Evolutionary conservation across 495 filamentous ascomycete species (phyloP).

Genomic region (Collariella sp.): DNA sequence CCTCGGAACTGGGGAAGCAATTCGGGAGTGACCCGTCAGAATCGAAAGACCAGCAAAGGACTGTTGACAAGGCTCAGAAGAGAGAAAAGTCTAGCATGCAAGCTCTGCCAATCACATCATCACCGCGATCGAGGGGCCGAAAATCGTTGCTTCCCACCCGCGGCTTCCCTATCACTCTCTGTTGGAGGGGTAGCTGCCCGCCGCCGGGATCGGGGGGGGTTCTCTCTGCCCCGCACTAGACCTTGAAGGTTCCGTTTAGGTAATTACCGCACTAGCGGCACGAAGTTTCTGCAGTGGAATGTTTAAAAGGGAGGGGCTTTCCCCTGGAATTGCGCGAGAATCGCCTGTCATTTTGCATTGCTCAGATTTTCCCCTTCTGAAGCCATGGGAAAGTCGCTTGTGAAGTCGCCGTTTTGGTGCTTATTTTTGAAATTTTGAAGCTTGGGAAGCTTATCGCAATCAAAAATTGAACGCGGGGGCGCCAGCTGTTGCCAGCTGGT

Average conservation of each 20-base stretch:
- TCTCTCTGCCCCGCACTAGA: conserved; percentile 5
- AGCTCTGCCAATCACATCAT: neutral
- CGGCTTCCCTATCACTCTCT: conserved; percentile 10
- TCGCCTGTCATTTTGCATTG: neutral
- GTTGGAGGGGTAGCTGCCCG: conserved; percentile 12
- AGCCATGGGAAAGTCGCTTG: neutral
- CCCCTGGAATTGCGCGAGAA: neutral
- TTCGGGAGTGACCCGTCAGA: neutral
- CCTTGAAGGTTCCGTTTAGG: neutral
- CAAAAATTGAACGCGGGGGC: neutral
- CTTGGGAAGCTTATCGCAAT: neutral
- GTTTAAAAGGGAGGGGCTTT: neutral
- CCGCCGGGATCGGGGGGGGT: conserved; percentile 13
- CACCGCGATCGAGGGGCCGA: conserved; percentile 4
- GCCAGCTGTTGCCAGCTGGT: neutral
- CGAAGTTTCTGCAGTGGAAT: neutral
- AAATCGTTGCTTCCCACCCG: conserved; percentile 10
- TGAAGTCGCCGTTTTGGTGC: neutral
- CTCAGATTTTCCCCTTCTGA: neutral
- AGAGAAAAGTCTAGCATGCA: neutral
- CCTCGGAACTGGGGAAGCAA: neutral
- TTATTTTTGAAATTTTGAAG: neutral
- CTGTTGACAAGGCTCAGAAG: neutral
- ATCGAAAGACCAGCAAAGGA: neutral
- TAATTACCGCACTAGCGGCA: conserved; percentile 11